Percentiles rank a stretch among this genome's conserved stretches.
These are phyloP conservation scores for Bromus sterilis DNA, from an alignment of 176 grass and related monocot species.

Conservation along the genomic window DNA sequence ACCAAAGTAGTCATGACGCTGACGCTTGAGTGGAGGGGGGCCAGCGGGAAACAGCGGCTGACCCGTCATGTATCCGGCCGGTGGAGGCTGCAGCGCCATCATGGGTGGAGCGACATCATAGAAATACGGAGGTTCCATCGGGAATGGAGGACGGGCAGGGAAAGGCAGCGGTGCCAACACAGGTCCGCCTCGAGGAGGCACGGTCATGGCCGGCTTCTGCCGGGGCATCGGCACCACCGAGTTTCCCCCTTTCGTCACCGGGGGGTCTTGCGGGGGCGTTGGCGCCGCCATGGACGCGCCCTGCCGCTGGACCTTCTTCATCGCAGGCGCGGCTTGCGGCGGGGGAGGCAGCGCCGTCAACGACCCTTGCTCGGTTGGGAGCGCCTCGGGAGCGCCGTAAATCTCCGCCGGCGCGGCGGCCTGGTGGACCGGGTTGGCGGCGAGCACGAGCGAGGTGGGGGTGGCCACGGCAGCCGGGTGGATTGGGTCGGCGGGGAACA, in stretches of 20 bases:
- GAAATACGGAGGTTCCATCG: not conserved
- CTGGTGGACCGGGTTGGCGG: not conserved
- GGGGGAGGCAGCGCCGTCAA: not conserved
- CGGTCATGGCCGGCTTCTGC: not conserved
- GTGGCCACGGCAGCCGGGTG: not conserved
- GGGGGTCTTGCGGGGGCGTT: not conserved
- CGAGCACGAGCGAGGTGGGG: not conserved
- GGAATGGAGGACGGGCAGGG: not conserved
- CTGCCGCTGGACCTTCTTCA: too few species aligned
- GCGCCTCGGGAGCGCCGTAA: not conserved
- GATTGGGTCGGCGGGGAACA: not conserved
- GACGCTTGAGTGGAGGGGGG: slow-evolving; percentile 35
- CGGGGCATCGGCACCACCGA: not conserved
- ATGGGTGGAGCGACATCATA: not conserved
- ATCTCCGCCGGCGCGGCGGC: not conserved
- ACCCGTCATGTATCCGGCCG: not conserved
- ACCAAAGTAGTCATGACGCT: slow-evolving; percentile 42
- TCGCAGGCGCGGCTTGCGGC: too few species aligned
- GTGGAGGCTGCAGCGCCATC: not conserved
- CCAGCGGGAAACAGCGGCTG: not conserved
- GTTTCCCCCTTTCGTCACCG: not conserved
- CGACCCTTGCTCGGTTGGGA: not conserved
- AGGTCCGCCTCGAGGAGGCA: not conserved
- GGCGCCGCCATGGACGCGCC: too few species aligned
- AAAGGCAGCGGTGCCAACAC: not conserved